Evolutionary conservation across 257 asterid genomes (phyloP), one percentile per base, ranked within the genome.

Genomic region (Gentiana dahurica): DNA sequence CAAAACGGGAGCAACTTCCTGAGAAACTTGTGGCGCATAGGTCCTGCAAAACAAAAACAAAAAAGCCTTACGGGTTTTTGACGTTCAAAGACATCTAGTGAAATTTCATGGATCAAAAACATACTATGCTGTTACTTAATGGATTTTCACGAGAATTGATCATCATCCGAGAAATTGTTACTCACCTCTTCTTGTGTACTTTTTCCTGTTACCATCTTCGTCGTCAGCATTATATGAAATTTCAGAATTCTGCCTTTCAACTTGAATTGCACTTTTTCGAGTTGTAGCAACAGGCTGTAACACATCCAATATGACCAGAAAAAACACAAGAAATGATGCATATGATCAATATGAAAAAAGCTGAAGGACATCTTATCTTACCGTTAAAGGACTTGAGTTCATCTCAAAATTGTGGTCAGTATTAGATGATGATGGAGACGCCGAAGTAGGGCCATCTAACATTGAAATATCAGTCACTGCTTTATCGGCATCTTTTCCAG

Each of bases 1-100:
- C 96, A 91, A 76, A 91, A 91, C 41, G 98, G 98, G 60, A 91
- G 77, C 73, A 91, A 67, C 34, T 95, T 83, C 70, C 90, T 78
- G 13, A 91, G 75, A 68, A 87, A 62, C 82, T 91, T 91, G 50
- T 83, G 83, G 34, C 87, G 89, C 51, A 91, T 54, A 54, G 95
- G 51, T 66, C 98, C 98, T 86, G 67, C 41, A 62, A 66, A 53
- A 24, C 24, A 24, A 24, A 24, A 24, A 24, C 24, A 24, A 24
- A 53, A 68, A 39, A 77, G 13, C 38, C 54, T 54, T 58, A 47
- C 61, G 52, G 67, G 68, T 59, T 63, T 59, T 63, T 45, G 38
- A 56, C 55, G 34, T 43, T 51, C 36, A 38, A 45, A 53, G 39
- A 59, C 32, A 8, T 56, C 38, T 12, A 12, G 9, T 45, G 5